A percentile compares a stretch with the other conserved stretches of the same genome.
phyloP scores from a whole-genome alignment of 257 asterid species.

The Echium plantagineum region DNA sequence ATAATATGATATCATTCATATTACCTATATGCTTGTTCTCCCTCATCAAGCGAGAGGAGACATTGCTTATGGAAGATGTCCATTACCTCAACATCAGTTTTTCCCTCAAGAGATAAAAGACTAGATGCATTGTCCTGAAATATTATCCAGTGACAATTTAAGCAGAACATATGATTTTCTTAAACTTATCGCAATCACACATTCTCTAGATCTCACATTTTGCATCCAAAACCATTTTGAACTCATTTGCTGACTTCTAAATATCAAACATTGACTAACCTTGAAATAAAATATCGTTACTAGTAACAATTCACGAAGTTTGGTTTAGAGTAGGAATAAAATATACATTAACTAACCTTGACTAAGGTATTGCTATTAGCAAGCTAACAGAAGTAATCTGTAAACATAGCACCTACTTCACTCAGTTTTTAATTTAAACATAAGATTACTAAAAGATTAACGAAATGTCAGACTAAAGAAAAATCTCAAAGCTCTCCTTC shows the following conservation, averaged over 20 bases:
- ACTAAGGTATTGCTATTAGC: too few species aligned
- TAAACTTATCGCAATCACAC: background rate
- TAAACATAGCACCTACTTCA: too few species aligned
- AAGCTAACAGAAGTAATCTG: too few species aligned
- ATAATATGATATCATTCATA: background rate
- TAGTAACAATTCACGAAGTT: background rate
- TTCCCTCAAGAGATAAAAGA: conserved; percentile 70
- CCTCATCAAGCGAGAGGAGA: conserved; percentile 84
- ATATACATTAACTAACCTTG: too few species aligned
- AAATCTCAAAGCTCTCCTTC: too few species aligned
- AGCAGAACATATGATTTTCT: background rate
- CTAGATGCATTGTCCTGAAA: conserved; percentile 78
- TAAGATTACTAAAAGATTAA: too few species aligned
- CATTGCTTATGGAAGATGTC: conserved; percentile 94
- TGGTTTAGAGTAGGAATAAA: too few species aligned
- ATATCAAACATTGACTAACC: background rate
- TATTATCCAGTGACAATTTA: too few species aligned
- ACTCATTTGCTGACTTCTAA: background rate
- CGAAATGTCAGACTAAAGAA: too few species aligned
- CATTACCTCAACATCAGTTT: conserved; percentile 93
- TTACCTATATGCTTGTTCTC: conserved; percentile 95
- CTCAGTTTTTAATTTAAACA: too few species aligned
- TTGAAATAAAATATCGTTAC: background rate
- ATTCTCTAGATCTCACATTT: background rate
- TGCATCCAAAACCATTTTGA: background rate